Base-by-base conservation (phyloP, 2,329 filamentous ascomycete genomes). In the Dactylella cylindrospora region DNA sequence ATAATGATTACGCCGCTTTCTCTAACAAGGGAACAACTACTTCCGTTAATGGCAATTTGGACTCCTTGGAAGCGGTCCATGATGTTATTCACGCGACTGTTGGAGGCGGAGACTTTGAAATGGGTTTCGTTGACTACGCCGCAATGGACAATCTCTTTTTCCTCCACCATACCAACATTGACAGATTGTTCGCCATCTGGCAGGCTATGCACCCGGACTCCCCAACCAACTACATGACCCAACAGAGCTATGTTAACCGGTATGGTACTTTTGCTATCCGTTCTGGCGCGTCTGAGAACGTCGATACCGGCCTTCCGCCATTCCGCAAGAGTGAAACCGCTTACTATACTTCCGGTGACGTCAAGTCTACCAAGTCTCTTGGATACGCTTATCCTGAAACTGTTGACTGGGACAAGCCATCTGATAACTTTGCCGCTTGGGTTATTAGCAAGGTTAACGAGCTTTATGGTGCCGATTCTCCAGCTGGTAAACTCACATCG, bases 61-160 rank as follows among this genome's bases (percentile, higher is more conserved):
- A 88, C 70, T 87, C 84, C 9, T 72, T 85, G 32, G 83, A 86
- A 70, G 79, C 80, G 1, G 72, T 86, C 3, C 83, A 86, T 66
- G 82, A 85, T 69, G 77, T 79, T 7, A 76, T 86, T 33, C 83
- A 86, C 66, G 57, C 55, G 10, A 52, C 67, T 26, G 50, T 67
- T 22, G 67, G 69, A 45, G 59, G 59, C 19, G 32, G 28, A 7
- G 26, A 9, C n/a, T 49, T 49, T 19, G 57, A 62, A 33, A 64
- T 64, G 80, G 81, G 79, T 28, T 86, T 81, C 72, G 81, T 84
- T 33, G 82, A 84, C 13, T 85, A 85, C 66, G 86, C 87, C 1
- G 80, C 85, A 0, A 91, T 88, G 70, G 88, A 93, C 69, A 86
- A 87, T 0, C 74, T 87, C 7, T 90, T 90, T 72, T 86, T 84